Percentiles rank a stretch among this genome's conserved stretches.
Conservation (phyloP, 2,329 filamentous ascomycete genomes). For the Botryotinia narcissicola region DNA sequence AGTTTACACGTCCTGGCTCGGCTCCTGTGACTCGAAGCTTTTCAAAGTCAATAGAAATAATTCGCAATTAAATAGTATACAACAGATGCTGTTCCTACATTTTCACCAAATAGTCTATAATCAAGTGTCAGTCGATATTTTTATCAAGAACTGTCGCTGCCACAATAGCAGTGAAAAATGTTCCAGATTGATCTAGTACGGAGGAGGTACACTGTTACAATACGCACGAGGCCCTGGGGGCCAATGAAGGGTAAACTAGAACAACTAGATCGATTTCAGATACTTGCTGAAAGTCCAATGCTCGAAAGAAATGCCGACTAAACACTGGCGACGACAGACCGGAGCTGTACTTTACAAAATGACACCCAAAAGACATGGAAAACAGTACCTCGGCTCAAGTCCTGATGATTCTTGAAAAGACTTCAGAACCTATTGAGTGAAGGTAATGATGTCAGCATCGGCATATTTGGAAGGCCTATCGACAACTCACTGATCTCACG, state of each 20-base stretch:
- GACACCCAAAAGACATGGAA: background rate
- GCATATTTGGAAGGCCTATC: background rate
- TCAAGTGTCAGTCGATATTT: slow-evolving; percentile 16
- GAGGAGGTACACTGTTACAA: background rate
- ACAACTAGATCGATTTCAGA: background rate
- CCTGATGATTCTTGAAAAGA: slow-evolving; percentile 77
- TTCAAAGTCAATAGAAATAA: slow-evolving; percentile 13
- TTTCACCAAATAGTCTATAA: slow-evolving; percentile 38
- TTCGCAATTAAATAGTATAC: background rate
- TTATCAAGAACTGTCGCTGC: too few species aligned
- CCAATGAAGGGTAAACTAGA: background rate
- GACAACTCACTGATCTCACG: slow-evolving; percentile 57
- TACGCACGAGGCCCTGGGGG: background rate
- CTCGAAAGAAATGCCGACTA: background rate
- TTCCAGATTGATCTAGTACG: background rate
- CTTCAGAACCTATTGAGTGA: slow-evolving; percentile 67
- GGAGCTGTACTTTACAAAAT: background rate
- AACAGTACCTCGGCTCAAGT: slow-evolving; percentile 74
- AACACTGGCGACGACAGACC: background rate
- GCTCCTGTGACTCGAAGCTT: slow-evolving; percentile 68
- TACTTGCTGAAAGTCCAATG: background rate
- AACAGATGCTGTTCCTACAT: slow-evolving; percentile 29
- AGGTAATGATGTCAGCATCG: slow-evolving; percentile 25
- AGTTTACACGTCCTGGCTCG: slow-evolving; percentile 65
- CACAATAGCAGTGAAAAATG: background rate